Percentiles rank a stretch among this genome's conserved stretches.
Evolutionary conservation across 768 basidiomycete species (phyloP).

Genomic region (Leccinum uliginosum): DNA sequence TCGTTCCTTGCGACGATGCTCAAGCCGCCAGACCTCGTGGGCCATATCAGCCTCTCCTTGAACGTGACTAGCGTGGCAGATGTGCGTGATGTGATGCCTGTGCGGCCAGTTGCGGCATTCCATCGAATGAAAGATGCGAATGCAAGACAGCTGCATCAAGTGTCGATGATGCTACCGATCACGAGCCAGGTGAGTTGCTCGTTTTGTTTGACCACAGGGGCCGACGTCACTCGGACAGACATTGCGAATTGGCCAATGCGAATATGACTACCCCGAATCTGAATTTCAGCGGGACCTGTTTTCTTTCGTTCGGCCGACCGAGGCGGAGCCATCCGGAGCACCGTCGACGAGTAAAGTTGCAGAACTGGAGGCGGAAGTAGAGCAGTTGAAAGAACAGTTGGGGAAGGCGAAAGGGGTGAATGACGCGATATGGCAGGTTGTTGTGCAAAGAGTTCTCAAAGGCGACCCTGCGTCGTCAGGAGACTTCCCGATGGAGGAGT

Average conservation of each 20-base stretch:
- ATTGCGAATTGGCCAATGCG: conserved; percentile 12
- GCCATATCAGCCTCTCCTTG: conserved; percentile 62
- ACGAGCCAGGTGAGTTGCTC: conserved; percentile 36
- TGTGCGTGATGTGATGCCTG: conserved; percentile 57
- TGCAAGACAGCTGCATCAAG: conserved; percentile 65
- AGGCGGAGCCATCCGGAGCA: conserved; percentile 23
- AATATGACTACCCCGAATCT: conserved; percentile 42
- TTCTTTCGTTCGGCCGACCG: conserved; percentile 53
- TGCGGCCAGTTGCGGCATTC: conserved; percentile 63
- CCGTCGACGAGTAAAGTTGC: conserved; percentile 53
- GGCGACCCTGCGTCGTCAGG: background rate
- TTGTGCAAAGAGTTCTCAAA: conserved; percentile 62
- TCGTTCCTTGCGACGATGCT: conserved; percentile 74
- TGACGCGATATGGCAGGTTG: conserved; percentile 88
- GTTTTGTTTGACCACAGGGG: background rate
- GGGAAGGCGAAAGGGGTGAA: conserved; percentile 88
- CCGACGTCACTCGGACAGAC: conserved; percentile 11
- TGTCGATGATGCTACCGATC: conserved; percentile 55
- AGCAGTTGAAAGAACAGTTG: conserved; percentile 60
- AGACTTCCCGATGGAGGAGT: conserved; percentile 12
- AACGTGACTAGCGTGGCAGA: conserved; percentile 32
- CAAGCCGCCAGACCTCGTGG: conserved; percentile 83
- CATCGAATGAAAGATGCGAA: conserved; percentile 69
- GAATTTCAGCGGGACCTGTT: conserved; percentile 64
- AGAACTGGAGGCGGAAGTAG: conserved; percentile 72